These are phyloP conservation scores for Candida takata DNA, from an alignment of 805 yeast species.

Conservation along the genomic window DNA sequence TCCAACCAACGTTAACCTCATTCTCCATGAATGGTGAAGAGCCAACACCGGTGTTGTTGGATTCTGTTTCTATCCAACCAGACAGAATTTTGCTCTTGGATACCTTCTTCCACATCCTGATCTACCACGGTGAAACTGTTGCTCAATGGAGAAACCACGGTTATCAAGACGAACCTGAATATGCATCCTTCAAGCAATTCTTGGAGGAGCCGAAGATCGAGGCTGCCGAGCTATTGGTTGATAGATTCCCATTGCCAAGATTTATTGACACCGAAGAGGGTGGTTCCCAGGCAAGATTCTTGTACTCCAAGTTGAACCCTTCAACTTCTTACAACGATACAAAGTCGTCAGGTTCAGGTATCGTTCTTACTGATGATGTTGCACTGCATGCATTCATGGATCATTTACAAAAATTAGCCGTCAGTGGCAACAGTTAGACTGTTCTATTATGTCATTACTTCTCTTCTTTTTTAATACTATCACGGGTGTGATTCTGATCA, in stretches of 20 bases:
- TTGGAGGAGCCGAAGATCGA: constrained; percentile 86
- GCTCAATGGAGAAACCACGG: constrained; percentile 96
- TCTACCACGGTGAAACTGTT: constrained; percentile 90
- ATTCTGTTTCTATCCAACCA: constrained; percentile 85
- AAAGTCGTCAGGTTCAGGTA: constrained; percentile 43
- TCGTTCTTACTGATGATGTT: constrained; percentile 95
- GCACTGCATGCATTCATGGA: constrained; percentile 91
- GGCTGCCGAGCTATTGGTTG: constrained; percentile 85
- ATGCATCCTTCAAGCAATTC: constrained; percentile 78
- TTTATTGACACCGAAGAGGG: constrained; percentile 97
- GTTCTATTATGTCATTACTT: background rate
- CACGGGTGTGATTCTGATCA: constrained; percentile 19
- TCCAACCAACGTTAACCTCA: constrained; percentile 91
- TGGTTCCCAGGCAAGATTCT: constrained; percentile 96
- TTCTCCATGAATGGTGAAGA: constrained; percentile 80
- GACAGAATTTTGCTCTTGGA: constrained; percentile 84
- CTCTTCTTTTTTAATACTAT: background rate
- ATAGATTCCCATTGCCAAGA: constrained; percentile 96
- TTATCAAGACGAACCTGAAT: constrained; percentile 86
- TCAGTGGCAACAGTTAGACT: constrained; percentile 24
- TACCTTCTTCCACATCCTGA: constrained; percentile 93
- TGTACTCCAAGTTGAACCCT: constrained; percentile 92
- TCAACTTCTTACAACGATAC: constrained; percentile 70
- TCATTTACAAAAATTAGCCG: constrained; percentile 89
- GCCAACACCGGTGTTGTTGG: constrained; percentile 69